Evolutionary conservation across 2,329 filamentous ascomycete genomes (phyloP), one percentile per base, ranked within the genome.

Genomic region (Delphinella strobiligena): DNA sequence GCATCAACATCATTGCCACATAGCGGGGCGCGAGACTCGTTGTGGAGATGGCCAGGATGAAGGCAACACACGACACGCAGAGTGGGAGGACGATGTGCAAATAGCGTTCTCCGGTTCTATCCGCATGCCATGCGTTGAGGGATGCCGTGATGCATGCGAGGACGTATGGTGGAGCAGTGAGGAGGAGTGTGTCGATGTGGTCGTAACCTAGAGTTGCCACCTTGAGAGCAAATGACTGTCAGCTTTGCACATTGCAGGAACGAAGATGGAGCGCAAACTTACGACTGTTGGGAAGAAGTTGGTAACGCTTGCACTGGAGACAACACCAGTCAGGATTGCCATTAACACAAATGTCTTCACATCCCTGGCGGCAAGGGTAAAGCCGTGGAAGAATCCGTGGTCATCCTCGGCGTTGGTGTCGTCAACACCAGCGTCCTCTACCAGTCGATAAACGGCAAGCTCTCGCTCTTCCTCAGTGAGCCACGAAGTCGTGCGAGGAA

Each of bases 91-190:
- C 48, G 31, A 61, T 52, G 49, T 65, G 63, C 31, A 59, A 54
- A 47, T 56, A 63, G 0, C 62, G 53, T 49, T 64, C 61, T n/a
- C 55, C 55, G 2, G 58, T 56, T 4, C 51, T 50, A 44, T 63
- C 61, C 4, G 60, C 59, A 36, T 61, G 53, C 43, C 58, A 59
- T 4, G 61, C 56, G 41, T 61, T 62, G 12, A 49, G 42, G 14
- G 61, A 52, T 10, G 50, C 50, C 14, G 49, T 49, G 37, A 59
- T 53, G 17, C 56, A 52, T 4, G 59, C 60, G 4, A 59, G 45
- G 10, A 57, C 41, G 40, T 59, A 60, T 4, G 57, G 58, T 10
- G 57, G 57, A 7, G 51, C 54, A 4, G 55, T 58, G 15, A 61
- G 47, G 11, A 56, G 47, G 14, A 60, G 48, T 4, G 53, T 54